Percentiles rank a stretch among this genome's conserved stretches.
Conservation (phyloP, 1,284 basidiomycete species). For the Neolentinus lepideus region DNA sequence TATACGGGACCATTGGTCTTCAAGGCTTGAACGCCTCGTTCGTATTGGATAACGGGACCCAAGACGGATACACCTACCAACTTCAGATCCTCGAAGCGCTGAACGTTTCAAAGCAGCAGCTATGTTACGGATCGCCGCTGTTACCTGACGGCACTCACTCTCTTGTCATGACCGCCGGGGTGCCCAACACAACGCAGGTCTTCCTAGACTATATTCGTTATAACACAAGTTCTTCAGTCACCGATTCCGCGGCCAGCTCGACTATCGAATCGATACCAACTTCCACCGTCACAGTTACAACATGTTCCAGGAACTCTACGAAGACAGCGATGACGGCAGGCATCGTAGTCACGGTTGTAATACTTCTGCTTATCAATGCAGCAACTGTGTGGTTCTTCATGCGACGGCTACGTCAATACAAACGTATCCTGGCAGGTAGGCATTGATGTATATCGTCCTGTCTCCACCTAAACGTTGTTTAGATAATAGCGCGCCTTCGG, state of each 20-base stretch:
- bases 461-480: too few species aligned
- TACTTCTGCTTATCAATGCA: too few species aligned
- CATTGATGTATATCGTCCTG: too few species aligned
- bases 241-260: background rate
- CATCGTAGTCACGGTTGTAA: too few species aligned
- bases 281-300: background rate
- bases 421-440: too few species aligned
- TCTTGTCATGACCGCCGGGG: background rate
- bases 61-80: background rate
- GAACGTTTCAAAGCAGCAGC: background rate
- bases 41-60: background rate
- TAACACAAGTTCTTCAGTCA: background rate
- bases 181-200: background rate
- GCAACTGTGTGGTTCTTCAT: too few species aligned
- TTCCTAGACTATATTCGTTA: background rate
- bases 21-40: background rate
- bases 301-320: too few species aligned
- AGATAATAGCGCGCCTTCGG: too few species aligned
- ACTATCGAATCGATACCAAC: background rate
- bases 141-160: background rate
- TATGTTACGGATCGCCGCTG: background rate
- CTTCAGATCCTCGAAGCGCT: background rate
- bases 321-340: too few species aligned
- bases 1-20: background rate
- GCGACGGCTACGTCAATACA: too few species aligned